Evolutionary conservation across 2,329 filamentous ascomycete genomes (phyloP), one percentile per base, ranked within the genome.

Genomic region (Arthrobotrys sinensis): DNA sequence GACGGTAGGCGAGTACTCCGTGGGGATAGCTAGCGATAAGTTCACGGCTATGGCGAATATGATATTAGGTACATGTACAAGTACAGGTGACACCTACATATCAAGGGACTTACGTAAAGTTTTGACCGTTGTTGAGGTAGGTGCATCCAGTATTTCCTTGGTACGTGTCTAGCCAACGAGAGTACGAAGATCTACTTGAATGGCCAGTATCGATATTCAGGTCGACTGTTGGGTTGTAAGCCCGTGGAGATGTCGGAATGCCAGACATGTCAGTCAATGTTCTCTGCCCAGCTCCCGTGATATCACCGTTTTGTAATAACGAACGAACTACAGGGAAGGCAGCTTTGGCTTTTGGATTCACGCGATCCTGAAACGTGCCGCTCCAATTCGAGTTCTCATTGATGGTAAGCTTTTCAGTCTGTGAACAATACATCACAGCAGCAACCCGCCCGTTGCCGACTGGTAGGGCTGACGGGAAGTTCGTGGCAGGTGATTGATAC

Each of bases 381-480:
- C 86, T 86, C 85, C 85, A 86, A 3, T 86, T 83, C 1, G 85
- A 86, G 76, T 87, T 85, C 79, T 87, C 86, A 57, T 87, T 87
- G 28, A 87, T 81, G 45, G 85, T 84, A 4, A 87, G 80, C 12
- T 85, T 82, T 75, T 88, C 86, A 3, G 83, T 85, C 21, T 82
- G 80, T 3, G 85, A 84, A 16, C 85, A 83, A 21, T 86, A 85
- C 12, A 87, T 81, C 85, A 87, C 86, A 7, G 82, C 83, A 7
- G 85, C 85, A 1, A 86, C 80, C 50, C 86, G 84, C 28, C 87
- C 86, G 80, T 88, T 88, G 5, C 87, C 86, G 52, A 88, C 82
- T 0, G 86, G 86, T 0, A 87, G 81, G 16, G 85, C 85, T 75
- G 85, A 82, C 55, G 84, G 81, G 83, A 84, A 86, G 73, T 81